Conservation (phyloP, 2,329 filamentous ascomycete genomes). For the Podosphaera xanthii region DNA sequence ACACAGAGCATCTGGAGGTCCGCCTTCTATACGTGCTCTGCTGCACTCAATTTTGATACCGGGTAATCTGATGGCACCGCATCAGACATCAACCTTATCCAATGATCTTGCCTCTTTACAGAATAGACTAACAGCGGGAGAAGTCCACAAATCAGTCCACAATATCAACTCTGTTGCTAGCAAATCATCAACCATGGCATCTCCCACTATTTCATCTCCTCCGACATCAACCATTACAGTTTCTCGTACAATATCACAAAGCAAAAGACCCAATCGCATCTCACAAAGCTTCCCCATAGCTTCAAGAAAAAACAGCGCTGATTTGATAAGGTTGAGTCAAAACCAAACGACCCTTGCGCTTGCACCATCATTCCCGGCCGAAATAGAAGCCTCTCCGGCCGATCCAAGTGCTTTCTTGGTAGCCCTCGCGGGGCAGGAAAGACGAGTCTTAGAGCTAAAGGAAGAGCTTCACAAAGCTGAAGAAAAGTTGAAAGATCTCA, state of each 20-base stretch:
- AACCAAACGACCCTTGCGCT: conserved; percentile 12
- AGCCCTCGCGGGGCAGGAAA: conserved; percentile 77
- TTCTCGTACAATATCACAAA: conserved; percentile 12
- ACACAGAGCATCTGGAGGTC: conserved; percentile 9
- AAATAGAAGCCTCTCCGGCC: conserved; percentile 10
- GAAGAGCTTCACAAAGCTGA: conserved; percentile 80
- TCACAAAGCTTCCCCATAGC: conserved; percentile 16
- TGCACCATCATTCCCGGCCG: conserved; percentile 11
- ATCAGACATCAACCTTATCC: conserved; percentile 10
- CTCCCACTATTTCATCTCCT: conserved; percentile 7
- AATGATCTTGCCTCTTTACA: conserved; percentile 13
- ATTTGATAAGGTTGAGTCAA: conserved; percentile 12
- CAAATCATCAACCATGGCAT: conserved; percentile 9
- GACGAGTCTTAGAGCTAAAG: conserved; percentile 68
- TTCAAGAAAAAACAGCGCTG: conserved; percentile 8
- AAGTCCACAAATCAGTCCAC: conserved; percentile 3
- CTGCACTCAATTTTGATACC: not conserved
- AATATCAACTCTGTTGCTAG: conserved; percentile 8
- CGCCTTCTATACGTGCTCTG: conserved; percentile 4
- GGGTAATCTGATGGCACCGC: conserved; percentile 8
- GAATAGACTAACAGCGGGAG: conserved; percentile 14
- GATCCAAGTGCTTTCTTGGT: conserved; percentile 39
- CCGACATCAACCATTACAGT: conserved; percentile 7
- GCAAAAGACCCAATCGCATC: conserved; percentile 13
- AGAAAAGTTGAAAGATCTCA: conserved; percentile 48